Conservation (phyloP, 2,329 filamentous ascomycete genomes). For the Trichoderma semiorbis region DNA sequence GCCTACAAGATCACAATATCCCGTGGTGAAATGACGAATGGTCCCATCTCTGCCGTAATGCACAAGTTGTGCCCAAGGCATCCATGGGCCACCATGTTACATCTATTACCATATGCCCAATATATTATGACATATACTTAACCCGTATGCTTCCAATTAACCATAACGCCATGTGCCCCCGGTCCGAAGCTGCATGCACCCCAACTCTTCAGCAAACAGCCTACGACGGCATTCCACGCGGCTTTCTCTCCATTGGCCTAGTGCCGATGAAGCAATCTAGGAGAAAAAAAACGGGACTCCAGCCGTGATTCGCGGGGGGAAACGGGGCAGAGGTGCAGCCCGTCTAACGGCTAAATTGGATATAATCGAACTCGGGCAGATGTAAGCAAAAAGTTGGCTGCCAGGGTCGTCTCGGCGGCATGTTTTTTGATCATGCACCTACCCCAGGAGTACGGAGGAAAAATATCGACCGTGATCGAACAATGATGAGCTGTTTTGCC, state of each 20-base stretch:
- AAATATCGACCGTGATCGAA: neutral
- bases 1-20: neutral
- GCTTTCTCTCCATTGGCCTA: neutral
- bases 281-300: neutral
- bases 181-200: neutral
- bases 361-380: neutral
- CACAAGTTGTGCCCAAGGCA: neutral
- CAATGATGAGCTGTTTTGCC: neutral
- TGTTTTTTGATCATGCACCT: neutral
- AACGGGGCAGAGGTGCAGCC: neutral
- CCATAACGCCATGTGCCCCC: slow-evolving; percentile 2
- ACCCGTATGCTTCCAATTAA: slow-evolving; percentile 11
- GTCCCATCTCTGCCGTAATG: neutral
- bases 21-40: neutral
- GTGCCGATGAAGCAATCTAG: slow-evolving; percentile 8
- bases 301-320: neutral
- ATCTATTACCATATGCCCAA: neutral
- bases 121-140: neutral
- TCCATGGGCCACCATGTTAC: neutral
- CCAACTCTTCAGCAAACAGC: neutral
- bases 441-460: neutral
- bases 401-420: neutral
- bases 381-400: neutral
- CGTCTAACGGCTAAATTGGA: slow-evolving; percentile 13
- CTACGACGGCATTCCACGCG: neutral